Percentiles rank a stretch among this genome's conserved stretches.
Evolutionary conservation across 2,329 filamentous ascomycete genomes (phyloP).

Genomic region (Ophiostoma fasciatum): DNA sequence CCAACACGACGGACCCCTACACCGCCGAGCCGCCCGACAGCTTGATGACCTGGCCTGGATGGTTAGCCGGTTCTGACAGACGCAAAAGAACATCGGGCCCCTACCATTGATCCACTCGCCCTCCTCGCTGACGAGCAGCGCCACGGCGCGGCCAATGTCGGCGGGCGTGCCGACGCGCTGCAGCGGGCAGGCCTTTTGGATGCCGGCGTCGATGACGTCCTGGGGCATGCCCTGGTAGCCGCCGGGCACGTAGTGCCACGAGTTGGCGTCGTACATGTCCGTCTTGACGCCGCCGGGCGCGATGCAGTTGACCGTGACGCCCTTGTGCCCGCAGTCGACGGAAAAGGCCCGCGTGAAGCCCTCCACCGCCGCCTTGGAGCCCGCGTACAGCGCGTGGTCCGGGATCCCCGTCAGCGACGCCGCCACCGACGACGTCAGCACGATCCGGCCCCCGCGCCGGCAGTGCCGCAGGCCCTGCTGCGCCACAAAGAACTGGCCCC

Average conservation of each 20-base stretch:
- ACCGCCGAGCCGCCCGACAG: slow-evolving; percentile 21
- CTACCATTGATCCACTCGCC: slow-evolving; percentile 52
- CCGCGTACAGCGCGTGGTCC: slow-evolving; percentile 58
- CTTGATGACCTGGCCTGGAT: slow-evolving; percentile 24
- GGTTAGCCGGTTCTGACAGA: background rate
- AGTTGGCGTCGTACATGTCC: slow-evolving; percentile 62
- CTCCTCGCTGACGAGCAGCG: slow-evolving; percentile 39
- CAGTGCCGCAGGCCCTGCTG: slow-evolving; percentile 61
- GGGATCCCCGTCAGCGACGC: slow-evolving; percentile 49
- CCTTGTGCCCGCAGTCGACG: slow-evolving; percentile 52
- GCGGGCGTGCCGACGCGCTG: slow-evolving; percentile 41
- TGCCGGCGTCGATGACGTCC: slow-evolving; percentile 37
- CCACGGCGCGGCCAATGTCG: slow-evolving; percentile 44
- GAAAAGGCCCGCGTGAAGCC: slow-evolving; percentile 58
- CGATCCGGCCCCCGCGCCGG: slow-evolving; percentile 52
- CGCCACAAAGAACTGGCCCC: slow-evolving; percentile 64
- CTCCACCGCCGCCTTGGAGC: slow-evolving; percentile 57
- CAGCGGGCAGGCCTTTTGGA: slow-evolving; percentile 43
- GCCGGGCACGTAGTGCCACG: slow-evolving; percentile 49
- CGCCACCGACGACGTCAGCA: slow-evolving; percentile 59
- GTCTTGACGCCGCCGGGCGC: slow-evolving; percentile 60
- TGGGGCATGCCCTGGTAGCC: slow-evolving; percentile 35
- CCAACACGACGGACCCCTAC: slow-evolving; percentile 8
- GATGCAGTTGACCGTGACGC: slow-evolving; percentile 59
- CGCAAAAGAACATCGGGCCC: slow-evolving; percentile 12